A percentile compares a stretch with the other conserved stretches of the same genome.
Evolutionary conservation across 2,329 filamentous ascomycete genomes (phyloP).

Genomic region (Hypoxylon sp.): DNA sequence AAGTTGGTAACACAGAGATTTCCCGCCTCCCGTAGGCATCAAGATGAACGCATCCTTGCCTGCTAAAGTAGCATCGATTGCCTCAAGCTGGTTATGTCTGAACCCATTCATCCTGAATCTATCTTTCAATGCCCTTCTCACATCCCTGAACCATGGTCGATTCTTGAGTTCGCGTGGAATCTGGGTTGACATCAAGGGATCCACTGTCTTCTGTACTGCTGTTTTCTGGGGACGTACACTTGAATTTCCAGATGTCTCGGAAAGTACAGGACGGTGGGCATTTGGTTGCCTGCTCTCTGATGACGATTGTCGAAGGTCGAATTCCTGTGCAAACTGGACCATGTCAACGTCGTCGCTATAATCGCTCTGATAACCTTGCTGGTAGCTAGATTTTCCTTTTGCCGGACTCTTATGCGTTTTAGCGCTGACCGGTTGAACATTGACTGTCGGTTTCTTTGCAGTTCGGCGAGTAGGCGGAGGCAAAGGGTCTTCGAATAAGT

Average conservation of each 20-base stretch:
- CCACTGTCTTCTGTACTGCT: constrained; percentile 52
- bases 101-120: constrained; percentile 89
- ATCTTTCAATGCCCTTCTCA: constrained; percentile 83
- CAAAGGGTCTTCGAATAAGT: constrained; percentile 48
- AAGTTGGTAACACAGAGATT: constrained; percentile 96
- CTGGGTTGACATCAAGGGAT: constrained; percentile 51
- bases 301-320: constrained; percentile 60
- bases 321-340: constrained; percentile 65
- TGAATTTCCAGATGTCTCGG: constrained; percentile 64
- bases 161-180: constrained; percentile 70
- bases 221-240: constrained; percentile 53
- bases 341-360: constrained; percentile 66
- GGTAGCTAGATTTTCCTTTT: constrained; percentile 38
- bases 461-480: constrained; percentile 29
- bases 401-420: constrained; percentile 44
- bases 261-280: constrained; percentile 57
- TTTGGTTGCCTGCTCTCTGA: constrained; percentile 43
- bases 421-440: constrained; percentile 26
- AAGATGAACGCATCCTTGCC: constrained; percentile 94
- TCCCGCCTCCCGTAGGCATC: constrained; percentile 98
- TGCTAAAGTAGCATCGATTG: constrained; percentile 90
- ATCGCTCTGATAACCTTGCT: constrained; percentile 55
- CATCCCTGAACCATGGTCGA: constrained; percentile 86
- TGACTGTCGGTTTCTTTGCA: constrained; percentile 24
- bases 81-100: constrained; percentile 90